phyloP scores from a whole-genome alignment of 164 flowering plant species.

The Magnolia changhungtana region DNA sequence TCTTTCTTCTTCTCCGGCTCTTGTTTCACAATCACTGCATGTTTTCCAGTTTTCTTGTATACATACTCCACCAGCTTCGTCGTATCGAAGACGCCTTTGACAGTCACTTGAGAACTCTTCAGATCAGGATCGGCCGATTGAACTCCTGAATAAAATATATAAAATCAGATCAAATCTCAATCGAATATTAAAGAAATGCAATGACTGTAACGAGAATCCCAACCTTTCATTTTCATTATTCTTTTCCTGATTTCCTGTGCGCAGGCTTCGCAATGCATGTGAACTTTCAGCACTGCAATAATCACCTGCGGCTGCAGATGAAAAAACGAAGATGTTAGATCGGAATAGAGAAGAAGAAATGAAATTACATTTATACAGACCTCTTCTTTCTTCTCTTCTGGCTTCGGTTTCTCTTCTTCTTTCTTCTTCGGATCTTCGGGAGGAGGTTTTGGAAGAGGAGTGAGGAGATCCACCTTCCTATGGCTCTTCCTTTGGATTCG shows the following conservation, averaged over 20 bases:
- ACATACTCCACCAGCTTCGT: constrained; percentile 65
- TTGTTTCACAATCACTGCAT: constrained; percentile 54
- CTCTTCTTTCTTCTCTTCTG: constrained; percentile 20
- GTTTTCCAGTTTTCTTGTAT: constrained; percentile 78
- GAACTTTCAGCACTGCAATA: constrained; percentile 62
- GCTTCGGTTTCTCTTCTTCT: constrained; percentile 20
- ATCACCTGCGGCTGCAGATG: constrained; percentile 45
- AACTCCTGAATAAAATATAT: constrained; percentile 42
- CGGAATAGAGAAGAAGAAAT: background rate
- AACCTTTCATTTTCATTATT: constrained; percentile 79
- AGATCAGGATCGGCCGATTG: constrained; percentile 70
- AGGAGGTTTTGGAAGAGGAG: constrained; percentile 7
- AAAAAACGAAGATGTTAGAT: background rate
- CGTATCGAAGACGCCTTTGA: constrained; percentile 72
- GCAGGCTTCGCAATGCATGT: constrained; percentile 95
- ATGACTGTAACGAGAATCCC: background rate
- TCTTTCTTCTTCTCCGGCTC: constrained; percentile 60
- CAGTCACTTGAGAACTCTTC: constrained; percentile 69
- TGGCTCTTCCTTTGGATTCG: constrained; percentile 16
- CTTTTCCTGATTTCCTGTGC: constrained; percentile 68
- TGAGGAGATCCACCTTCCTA: constrained; percentile 17
- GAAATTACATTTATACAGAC: background rate
- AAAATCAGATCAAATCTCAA: too few relatives aligned
- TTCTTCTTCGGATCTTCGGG: constrained; percentile 30
- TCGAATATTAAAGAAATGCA: too few relatives aligned